Evolutionary conservation across 139 green algal genomes (phyloP), one percentile per base, ranked within the genome.

Genomic region (Chlorella sp.): DNA sequence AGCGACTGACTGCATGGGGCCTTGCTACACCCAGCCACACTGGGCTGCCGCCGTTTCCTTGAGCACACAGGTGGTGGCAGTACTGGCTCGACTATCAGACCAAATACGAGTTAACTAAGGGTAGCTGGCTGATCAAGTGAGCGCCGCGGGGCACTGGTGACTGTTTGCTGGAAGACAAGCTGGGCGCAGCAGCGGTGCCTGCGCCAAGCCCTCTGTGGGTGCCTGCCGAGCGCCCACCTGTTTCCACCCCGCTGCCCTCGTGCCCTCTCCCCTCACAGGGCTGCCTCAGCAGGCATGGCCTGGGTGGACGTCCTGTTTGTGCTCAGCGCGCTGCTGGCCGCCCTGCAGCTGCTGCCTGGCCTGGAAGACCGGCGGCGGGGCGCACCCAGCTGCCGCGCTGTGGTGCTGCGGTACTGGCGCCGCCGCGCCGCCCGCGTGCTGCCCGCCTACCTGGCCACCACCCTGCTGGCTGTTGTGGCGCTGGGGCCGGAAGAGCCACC

Each of bases 261-360:
- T 51, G 44, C 44, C 63, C 4, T 38, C 28, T 36, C 34, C 1
- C 26, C 20, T n/a, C 15, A 17, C 64, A 71, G 64, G 64, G 25
- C 30, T 25, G 71, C 71, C 26, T 78, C 71, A 9, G 71, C 71
- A 28, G 71, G 71, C 71, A 60, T 78, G 71, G 28, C 6, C 26
- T 78, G 71, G 71, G 71, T 78, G 71, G 71, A 78, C 26, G 25
- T 78, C 18, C 71, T 78, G 39, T 44, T 78, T 0, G 17, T 78
- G 12, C 36, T 78, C 18, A 78, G 71, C 71, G 26, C 71, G 9
- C 13, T 28, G 26, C 71, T 78, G 71, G 71, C 71, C 57, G 71
- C 71, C 38, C 21, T n/a, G 38, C 71, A 78, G 71, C 73, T 80
- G 73, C n/a, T 67, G 44, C 73, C 71, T 12, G 11, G 0, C 12